Evolutionary conservation across 202 grass and related monocot genomes (phyloP).

Genomic region (Miscanthus sacchariflorus): DNA sequence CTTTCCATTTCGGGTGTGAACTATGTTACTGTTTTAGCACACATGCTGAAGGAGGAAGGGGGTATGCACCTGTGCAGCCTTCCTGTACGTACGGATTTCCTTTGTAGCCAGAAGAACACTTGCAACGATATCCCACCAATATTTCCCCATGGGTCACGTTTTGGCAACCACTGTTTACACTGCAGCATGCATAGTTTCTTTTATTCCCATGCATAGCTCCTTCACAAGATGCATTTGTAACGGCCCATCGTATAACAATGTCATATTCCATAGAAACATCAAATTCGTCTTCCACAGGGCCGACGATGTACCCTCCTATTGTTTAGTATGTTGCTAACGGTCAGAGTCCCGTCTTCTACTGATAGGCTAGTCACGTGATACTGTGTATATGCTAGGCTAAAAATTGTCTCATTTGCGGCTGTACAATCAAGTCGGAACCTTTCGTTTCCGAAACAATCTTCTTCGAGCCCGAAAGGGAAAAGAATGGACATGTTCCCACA

Average conservation of each 20-base stretch:
- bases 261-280: conserved; percentile 16
- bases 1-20: neutral
- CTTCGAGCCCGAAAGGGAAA: conserved; percentile 28
- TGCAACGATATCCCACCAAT: conserved; percentile 37
- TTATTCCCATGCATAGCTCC: neutral
- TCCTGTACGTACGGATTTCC: conserved; percentile 17
- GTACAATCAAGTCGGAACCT: neutral
- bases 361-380: neutral
- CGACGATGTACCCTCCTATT: rapidly evolving
- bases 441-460: neutral
- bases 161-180: neutral
- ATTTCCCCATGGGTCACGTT: neutral
- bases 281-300: neutral
- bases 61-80: neutral
- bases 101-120: neutral
- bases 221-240: conserved; percentile 1
- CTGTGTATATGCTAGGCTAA: rapidly evolving
- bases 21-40: neutral
- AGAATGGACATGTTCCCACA: neutral
- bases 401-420: neutral
- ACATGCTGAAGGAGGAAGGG: neutral
- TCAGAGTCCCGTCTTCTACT: neutral
- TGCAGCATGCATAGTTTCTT: neutral
- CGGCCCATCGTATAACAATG: neutral
- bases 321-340: neutral